phyloP scores from a whole-genome alignment of 1,139 yeast genomes.

The Yamadazyma sp. region DNA sequence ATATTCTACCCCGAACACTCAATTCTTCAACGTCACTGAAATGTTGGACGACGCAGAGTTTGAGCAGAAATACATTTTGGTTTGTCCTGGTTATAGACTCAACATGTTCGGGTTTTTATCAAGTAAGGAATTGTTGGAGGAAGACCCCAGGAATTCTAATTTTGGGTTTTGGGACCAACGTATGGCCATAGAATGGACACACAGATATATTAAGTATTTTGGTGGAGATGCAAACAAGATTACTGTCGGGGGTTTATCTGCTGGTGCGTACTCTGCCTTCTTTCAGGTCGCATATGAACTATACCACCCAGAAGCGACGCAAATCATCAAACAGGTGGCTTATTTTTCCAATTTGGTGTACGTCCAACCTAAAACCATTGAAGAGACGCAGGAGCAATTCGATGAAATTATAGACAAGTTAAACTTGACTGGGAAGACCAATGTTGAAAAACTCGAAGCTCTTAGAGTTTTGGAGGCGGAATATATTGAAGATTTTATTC shows the following conservation, averaged over 20 bases:
- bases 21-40: slow-evolving; percentile 1
- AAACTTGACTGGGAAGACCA: slow-evolving; percentile 1
- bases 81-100: slow-evolving; percentile 3
- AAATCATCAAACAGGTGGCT: slow-evolving; percentile 3
- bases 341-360: slow-evolving; percentile 3
- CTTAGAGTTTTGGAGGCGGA: slow-evolving; percentile 1
- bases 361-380: slow-evolving; percentile 3
- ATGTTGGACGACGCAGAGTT: slow-evolving; percentile 2
- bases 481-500: slow-evolving; percentile 1
- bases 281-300: slow-evolving; percentile 2
- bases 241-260: slow-evolving; percentile 2
- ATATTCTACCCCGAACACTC: background rate
- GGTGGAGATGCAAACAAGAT: slow-evolving; percentile 1
- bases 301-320: slow-evolving; percentile 2
- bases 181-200: slow-evolving; percentile 3
- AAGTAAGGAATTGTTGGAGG: background rate
- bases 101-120: slow-evolving; percentile 4
- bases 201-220: slow-evolving; percentile 1
- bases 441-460: background rate
- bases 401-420: slow-evolving; percentile 3
- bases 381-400: slow-evolving; percentile 1
- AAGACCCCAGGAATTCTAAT: background rate
- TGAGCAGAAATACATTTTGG: slow-evolving; percentile 1
- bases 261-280: slow-evolving; percentile 2
- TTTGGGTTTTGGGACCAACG: slow-evolving; percentile 4